Percentiles rank a stretch among this genome's conserved stretches.
phyloP scores from a whole-genome alignment of 441 rosid genomes.

The Brassica balearica region DNA sequence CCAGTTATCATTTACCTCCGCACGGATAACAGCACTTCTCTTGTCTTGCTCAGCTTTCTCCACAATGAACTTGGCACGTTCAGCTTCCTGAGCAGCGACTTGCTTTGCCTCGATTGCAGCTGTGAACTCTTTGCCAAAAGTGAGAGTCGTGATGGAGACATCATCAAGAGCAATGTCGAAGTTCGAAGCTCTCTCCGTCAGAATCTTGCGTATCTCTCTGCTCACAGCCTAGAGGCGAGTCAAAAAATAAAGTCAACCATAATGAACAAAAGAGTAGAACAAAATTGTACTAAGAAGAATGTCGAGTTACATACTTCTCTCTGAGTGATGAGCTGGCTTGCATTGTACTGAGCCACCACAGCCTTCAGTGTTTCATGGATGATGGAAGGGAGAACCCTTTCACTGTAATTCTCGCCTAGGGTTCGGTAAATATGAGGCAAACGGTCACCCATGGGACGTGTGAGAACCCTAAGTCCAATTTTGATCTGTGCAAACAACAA shows the following conservation, averaged over 20 bases:
- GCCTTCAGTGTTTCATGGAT: too few relatives aligned
- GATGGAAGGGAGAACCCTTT: too few relatives aligned
- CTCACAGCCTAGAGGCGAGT: constrained; percentile 67
- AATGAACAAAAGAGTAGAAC: background rate
- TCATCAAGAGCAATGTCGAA: constrained; percentile 10
- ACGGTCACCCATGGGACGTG: constrained; percentile 77
- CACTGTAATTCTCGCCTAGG: too few relatives aligned
- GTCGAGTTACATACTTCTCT: too few relatives aligned
- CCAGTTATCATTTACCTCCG: constrained; percentile 63
- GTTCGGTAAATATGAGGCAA: constrained; percentile 57
- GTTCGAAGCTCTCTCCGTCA: constrained; percentile 56
- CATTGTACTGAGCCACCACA: too few relatives aligned
- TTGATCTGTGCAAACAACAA: constrained; percentile 59
- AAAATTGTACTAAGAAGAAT: background rate
- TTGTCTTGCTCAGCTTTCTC: constrained; percentile 98
- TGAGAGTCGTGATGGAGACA: constrained; percentile 89
- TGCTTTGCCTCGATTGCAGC: constrained; percentile 95
- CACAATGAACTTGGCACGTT: constrained; percentile 84
- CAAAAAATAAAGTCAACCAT: background rate
- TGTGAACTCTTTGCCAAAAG: constrained; percentile 92
- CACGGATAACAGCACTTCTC: constrained; percentile 92
- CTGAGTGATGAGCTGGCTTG: too few relatives aligned
- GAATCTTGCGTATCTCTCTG: constrained; percentile 81
- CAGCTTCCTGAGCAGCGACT: constrained; percentile 97
- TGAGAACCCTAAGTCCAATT: constrained; percentile 95